Evolutionary conservation across 2,329 filamentous ascomycete genomes (phyloP).

Genomic region (Colletotrichum spaethianum): DNA sequence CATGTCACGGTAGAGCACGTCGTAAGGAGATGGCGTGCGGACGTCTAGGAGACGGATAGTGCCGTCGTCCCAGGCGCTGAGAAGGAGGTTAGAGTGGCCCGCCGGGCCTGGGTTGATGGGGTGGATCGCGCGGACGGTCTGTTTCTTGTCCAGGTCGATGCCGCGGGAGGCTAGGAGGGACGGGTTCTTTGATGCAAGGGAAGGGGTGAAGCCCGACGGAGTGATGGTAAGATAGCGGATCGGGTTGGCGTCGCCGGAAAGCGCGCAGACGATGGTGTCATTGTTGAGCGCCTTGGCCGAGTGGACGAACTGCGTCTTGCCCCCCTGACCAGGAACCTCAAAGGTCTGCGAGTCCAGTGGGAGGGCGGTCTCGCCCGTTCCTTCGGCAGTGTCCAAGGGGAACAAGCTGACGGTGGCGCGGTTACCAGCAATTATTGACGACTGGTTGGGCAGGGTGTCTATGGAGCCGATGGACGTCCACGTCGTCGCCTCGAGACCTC

Average conservation of each 20-base stretch:
- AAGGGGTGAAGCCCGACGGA: slow-evolving; percentile 59
- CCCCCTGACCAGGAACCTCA: slow-evolving; percentile 40
- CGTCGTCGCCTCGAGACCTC: slow-evolving; percentile 48
- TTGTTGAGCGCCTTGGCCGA: slow-evolving; percentile 62
- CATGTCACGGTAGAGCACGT: slow-evolving; percentile 67
- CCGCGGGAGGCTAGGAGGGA: slow-evolving; percentile 46
- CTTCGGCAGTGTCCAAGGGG: slow-evolving; percentile 29
- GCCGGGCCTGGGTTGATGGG: slow-evolving; percentile 52
- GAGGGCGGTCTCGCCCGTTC: not conserved
- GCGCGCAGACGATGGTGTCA: slow-evolving; percentile 60
- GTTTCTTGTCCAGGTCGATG: slow-evolving; percentile 50
- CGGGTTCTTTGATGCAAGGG: slow-evolving; percentile 52
- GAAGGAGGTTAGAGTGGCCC: slow-evolving; percentile 57
- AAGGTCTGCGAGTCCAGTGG: slow-evolving; percentile 36
- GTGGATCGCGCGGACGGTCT: slow-evolving; percentile 62
- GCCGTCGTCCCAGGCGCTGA: slow-evolving; percentile 69
- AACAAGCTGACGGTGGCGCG: slow-evolving; percentile 41
- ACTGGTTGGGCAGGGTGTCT: slow-evolving; percentile 32
- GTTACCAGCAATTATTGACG: slow-evolving; percentile 38
- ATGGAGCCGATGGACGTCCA: slow-evolving; percentile 44
- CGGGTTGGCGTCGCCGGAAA: slow-evolving; percentile 58
- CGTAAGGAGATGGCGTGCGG: slow-evolving; percentile 62
- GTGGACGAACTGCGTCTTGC: slow-evolving; percentile 45
- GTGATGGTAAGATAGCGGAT: slow-evolving; percentile 63
- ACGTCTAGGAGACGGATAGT: slow-evolving; percentile 60